These are phyloP conservation scores for Amphibolis antarctica DNA, from an alignment of 106 monocot genomes.

Conservation along the genomic window DNA sequence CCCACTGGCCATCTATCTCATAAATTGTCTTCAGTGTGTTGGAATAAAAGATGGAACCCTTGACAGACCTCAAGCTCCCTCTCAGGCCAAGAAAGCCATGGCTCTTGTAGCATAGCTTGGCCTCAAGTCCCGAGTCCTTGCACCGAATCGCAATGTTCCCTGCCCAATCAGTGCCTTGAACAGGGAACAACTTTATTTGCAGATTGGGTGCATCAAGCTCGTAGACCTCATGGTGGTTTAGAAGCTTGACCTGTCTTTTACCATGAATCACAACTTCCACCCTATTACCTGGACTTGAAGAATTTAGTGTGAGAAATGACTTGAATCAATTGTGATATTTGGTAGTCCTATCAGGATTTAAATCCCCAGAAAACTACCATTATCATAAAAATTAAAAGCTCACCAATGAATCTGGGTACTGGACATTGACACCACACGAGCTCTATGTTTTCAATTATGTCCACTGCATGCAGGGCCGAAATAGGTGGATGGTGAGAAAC, in stretches of 20 bases:
- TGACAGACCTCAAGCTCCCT: slow-evolving; percentile 47
- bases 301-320: too few relatives aligned
- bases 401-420: slow-evolving; percentile 65
- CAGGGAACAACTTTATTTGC: slow-evolving; percentile 52
- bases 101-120: slow-evolving; percentile 40
- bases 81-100: slow-evolving; percentile 53
- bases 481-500: slow-evolving; percentile 94
- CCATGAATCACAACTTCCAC: too few relatives aligned
- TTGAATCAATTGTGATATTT: too few relatives aligned
- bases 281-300: too few relatives aligned
- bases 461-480: slow-evolving; percentile 72
- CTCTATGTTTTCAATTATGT: slow-evolving; percentile 45
- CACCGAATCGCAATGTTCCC: slow-evolving; percentile 54
- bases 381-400: too few relatives aligned
- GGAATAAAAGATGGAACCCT: slow-evolving; percentile 67
- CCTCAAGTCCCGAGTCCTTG: slow-evolving; percentile 56
- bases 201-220: too few relatives aligned
- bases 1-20: too few relatives aligned
- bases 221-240: too few relatives aligned
- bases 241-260: too few relatives aligned
- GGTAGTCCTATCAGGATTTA: too few relatives aligned
- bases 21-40: too few relatives aligned
- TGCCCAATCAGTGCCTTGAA: slow-evolving; percentile 48
- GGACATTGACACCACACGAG: slow-evolving; percentile 76
- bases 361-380: too few relatives aligned